Percentiles rank a stretch among this genome's conserved stretches.
Evolutionary conservation across 2,329 filamentous ascomycete genomes (phyloP).

Genomic region (Penicillium verrucosum): DNA sequence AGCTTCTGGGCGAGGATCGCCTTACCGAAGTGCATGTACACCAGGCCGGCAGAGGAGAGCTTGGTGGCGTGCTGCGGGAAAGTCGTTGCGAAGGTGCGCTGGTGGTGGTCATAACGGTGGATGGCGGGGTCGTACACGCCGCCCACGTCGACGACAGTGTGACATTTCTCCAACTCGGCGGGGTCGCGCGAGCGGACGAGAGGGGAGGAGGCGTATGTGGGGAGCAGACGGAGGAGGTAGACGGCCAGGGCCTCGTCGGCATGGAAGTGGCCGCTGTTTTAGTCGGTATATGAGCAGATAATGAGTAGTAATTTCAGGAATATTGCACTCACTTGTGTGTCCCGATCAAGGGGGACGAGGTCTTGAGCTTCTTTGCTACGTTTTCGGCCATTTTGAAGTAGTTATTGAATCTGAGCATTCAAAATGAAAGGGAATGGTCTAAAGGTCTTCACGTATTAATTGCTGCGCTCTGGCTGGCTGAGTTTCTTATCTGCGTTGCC

Average conservation of each 20-base stretch:
- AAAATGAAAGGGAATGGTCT: constrained; percentile 6
- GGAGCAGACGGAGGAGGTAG: constrained; percentile 87
- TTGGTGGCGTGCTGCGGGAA: constrained; percentile 84
- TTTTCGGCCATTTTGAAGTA: constrained; percentile 63
- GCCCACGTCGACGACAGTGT: constrained; percentile 97
- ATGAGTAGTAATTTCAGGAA: not conserved
- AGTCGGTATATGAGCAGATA: constrained; percentile 6
- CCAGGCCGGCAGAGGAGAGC: constrained; percentile 87
- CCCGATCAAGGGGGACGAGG: constrained; percentile 69
- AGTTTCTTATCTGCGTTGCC: constrained; percentile 15
- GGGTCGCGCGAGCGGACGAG: constrained; percentile 89
- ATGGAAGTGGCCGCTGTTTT: constrained; percentile 80
- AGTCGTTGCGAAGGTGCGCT: constrained; percentile 80
- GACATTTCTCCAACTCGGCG: constrained; percentile 71
- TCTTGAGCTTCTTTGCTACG: constrained; percentile 81
- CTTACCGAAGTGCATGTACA: constrained; percentile 93
- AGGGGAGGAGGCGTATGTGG: constrained; percentile 68
- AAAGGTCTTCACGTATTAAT: constrained; percentile 13
- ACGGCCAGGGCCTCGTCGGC: constrained; percentile 97
- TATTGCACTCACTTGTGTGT: constrained; percentile 69
- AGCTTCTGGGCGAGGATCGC: constrained; percentile 71
- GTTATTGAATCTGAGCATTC: constrained; percentile 39
- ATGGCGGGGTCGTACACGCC: constrained; percentile 77
- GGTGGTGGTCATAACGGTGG: constrained; percentile 94
- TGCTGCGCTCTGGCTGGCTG: constrained; percentile 17